A percentile compares a stretch with the other conserved stretches of the same genome.
phyloP scores from a whole-genome alignment of 352 stramenopile species.

The Peronospora tabacina region DNA sequence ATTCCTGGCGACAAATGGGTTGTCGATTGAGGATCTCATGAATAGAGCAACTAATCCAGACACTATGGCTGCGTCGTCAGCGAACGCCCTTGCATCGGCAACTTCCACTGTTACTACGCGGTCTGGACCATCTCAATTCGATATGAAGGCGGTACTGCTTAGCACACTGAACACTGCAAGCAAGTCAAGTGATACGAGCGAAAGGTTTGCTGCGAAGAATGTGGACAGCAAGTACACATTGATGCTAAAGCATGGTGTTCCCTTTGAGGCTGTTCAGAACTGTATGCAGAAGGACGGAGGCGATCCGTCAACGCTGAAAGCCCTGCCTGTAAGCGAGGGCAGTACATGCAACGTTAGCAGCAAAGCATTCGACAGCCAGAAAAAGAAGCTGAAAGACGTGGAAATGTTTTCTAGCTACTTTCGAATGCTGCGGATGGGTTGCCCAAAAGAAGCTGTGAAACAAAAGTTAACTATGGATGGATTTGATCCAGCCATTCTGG shows the following conservation, averaged over 20 bases:
- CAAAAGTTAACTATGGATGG: slow-evolving; percentile 90
- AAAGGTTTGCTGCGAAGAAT: slow-evolving; percentile 2
- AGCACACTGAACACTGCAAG: slow-evolving; percentile 13
- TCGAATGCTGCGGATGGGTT: slow-evolving; percentile 90
- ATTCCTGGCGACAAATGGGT: slow-evolving; percentile 47
- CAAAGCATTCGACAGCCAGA: background rate
- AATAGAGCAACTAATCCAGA: slow-evolving; percentile 48
- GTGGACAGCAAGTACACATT: slow-evolving; percentile 41
- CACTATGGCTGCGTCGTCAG: slow-evolving; percentile 6
- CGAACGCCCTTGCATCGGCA: slow-evolving; percentile 12
- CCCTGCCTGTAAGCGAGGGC: slow-evolving; percentile 5
- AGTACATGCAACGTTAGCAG: background rate
- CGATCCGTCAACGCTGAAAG: slow-evolving; percentile 35
- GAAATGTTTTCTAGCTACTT: slow-evolving; percentile 86
- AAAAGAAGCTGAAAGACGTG: slow-evolving; percentile 47
- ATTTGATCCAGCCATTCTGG: slow-evolving; percentile 56
- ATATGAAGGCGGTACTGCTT: slow-evolving; percentile 15
- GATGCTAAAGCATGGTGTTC: slow-evolving; percentile 64
- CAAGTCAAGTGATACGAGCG: slow-evolving; percentile 6
- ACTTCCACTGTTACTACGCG: background rate
- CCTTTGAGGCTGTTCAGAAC: slow-evolving; percentile 63
- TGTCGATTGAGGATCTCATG: slow-evolving; percentile 70
- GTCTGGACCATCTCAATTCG: slow-evolving; percentile 7
- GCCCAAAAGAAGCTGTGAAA: slow-evolving; percentile 82
- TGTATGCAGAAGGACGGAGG: slow-evolving; percentile 62